A percentile compares a stretch with the other conserved stretches of the same genome.
phyloP scores from a whole-genome alignment of 305 asterid genomes.

The Fraxinus velutina region DNA sequence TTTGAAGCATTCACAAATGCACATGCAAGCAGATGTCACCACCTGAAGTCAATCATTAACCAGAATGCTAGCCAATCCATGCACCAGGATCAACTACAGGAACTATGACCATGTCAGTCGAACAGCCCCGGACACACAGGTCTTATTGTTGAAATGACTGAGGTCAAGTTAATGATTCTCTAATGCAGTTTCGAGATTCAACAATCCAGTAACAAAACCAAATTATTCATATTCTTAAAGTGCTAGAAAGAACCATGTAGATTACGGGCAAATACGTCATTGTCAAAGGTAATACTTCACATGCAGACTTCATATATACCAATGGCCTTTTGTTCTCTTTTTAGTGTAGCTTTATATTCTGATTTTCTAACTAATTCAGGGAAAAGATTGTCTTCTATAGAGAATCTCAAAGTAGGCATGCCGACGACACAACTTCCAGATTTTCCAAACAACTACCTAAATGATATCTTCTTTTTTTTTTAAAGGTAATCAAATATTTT shows the following conservation, averaged over 20 bases:
- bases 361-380: not conserved
- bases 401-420: not conserved
- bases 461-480: not conserved
- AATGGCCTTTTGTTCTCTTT: not conserved
- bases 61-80: not conserved
- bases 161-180: not conserved
- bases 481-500: no score
- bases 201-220: not conserved
- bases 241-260: conserved; percentile 1
- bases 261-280: not conserved
- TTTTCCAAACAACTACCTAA: not conserved
- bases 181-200: not conserved
- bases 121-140: not conserved
- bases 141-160: not conserved
- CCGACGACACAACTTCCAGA: not conserved
- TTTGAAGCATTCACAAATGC: not conserved
- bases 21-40: not conserved
- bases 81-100: not conserved
- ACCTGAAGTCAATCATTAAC: not conserved
- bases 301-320: not conserved
- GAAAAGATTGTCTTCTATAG: not conserved
- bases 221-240: not conserved
- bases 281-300: not conserved
- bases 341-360: not conserved
- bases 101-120: not conserved